Evolutionary conservation across 345 rosid genomes (phyloP), one percentile per base, ranked within the genome.

Genomic region (Hibiscus mutabilis): DNA sequence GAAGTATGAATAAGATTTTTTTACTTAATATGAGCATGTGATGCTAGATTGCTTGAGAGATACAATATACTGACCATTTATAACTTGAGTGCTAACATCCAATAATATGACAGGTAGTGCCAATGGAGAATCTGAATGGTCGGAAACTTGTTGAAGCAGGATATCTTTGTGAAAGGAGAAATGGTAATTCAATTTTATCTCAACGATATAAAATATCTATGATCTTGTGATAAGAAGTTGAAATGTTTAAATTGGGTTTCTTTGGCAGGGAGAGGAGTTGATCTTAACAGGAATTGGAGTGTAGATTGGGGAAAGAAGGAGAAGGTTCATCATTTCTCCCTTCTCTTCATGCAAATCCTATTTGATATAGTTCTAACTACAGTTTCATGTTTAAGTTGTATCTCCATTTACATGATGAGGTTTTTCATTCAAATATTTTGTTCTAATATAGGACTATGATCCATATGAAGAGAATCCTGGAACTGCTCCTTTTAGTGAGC

Each of bases 221-320:
- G 42, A 33, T 22, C 78, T 64, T 27, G 65, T 22, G 65, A 49
- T 47, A 37, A 63, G 76, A 70, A 24, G 52, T 47, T 71, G 42
- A 58, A 46, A 51, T 73, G 61, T 72, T 66, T 25, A 37, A 62
- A 27, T 51, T 44, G 68, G 55, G 40, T 13, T 77, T 70, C 59
- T 25, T 37, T 62, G 66, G 77, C 84, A 95, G 99, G 97, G 52
- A 87, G 99, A 82, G 99, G 98, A 74, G 99, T 95, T 74, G 99
- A 95, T 82, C 89, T 95, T 60, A 95, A 95, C 79, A 84, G 99
- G 68, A 95, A 95, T 56, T 95, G 99, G 99, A 89, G 97, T 33
- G 97, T 95, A 63, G 99, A 95, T 73, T 92, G 99, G 99, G 99
- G 98, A 51, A 95, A 88, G 82, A 95, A 92, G 78, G 99, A 95